Base-by-base conservation (phyloP, 2,329 filamentous ascomycete genomes). In the Curvularia lunata region DNA sequence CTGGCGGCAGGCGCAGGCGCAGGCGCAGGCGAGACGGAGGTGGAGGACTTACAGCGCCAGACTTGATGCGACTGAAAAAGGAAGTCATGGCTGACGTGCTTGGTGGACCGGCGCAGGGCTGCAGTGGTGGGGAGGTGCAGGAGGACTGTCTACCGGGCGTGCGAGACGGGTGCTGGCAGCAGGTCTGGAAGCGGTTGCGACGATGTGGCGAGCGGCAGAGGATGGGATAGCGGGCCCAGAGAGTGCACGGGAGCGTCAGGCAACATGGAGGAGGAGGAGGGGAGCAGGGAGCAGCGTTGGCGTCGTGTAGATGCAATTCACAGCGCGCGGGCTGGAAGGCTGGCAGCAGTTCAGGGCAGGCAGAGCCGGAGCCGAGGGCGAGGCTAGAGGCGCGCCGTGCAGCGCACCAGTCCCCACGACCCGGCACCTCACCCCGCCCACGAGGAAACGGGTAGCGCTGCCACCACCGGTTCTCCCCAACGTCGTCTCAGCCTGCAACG, bases 11-110 rank as follows among this genome's bases (percentile, higher is more conserved):
- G 23, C 23, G 23, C 25, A 27, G 32, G 32, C 32, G 32, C 23
- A 23, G 48, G 27, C 37, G 37, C 25, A 37, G 57, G 54, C 56
- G 9, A 32, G 48, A 52, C 56, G 54, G 21, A 19, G 32, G 38
- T 30, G 54, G 45, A 45, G 46, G 62, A 80, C 77, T 75, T 64
- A 82, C 81, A 65, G 76, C 76, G 66, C 78, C 78, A 55, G 78
- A 76, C 72, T 83, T 84, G 70, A 84, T 79, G 68, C 82, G 80
- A 61, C 80, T 79, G 73, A 84, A 84, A 79, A 85, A 84, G 43
- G 79, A 80, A 67, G 79, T 79, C 82, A 84, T 84, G 65, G 64
- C 55, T 56, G 61, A 48, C 58, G 64, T 28, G 47, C 45, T 42
- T 4, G 23, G 45, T 23, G 18, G 48, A 52, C 57, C 43, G 55